These are phyloP conservation scores for Neurospora sp. DNA, from an alignment of 495 filamentous ascomycete species.

Conservation along the genomic window DNA sequence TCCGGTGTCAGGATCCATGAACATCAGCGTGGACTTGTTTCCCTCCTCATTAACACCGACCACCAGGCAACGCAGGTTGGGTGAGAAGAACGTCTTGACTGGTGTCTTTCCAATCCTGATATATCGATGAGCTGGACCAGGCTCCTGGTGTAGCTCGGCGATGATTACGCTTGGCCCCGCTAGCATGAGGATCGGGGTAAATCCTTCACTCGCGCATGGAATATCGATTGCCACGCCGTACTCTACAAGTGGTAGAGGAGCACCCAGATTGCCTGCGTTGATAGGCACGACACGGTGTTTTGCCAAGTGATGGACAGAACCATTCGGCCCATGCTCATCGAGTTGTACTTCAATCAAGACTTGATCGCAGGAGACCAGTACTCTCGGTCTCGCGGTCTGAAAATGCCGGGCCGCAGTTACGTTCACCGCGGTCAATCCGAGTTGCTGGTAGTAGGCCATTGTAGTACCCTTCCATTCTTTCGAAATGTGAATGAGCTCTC, in stretches of 20 bases:
- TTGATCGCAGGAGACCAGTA: constrained; percentile 22
- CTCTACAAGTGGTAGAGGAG: constrained; percentile 21
- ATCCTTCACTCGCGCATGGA: constrained; percentile 13
- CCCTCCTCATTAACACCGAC: constrained; percentile 32
- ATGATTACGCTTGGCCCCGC: constrained; percentile 39
- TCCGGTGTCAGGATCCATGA: constrained; percentile 40
- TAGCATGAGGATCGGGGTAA: constrained; percentile 26
- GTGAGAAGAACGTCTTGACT: constrained; percentile 43
- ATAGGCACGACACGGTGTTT: constrained; percentile 31
- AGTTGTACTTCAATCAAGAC: constrained; percentile 4
- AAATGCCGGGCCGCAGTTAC: constrained; percentile 9
- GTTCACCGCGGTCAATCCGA: constrained; percentile 16
- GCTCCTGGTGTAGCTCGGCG: constrained; percentile 34
- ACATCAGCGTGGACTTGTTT: constrained; percentile 28
- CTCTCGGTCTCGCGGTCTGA: constrained; percentile 2
- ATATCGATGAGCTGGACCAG: constrained; percentile 42
- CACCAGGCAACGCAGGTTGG: constrained; percentile 39
- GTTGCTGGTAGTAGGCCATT: constrained; percentile 12
- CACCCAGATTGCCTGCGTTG: constrained; percentile 23
- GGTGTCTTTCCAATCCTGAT: constrained; percentile 41
- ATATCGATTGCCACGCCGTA: constrained; percentile 20
- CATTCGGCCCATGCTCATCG: background rate
- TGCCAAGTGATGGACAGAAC: background rate
- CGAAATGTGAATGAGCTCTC: constrained; percentile 30
- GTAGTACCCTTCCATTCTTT: background rate